phyloP scores from a whole-genome alignment of 1,284 basidiomycete genomes.

The Xanthoconium separans region DNA sequence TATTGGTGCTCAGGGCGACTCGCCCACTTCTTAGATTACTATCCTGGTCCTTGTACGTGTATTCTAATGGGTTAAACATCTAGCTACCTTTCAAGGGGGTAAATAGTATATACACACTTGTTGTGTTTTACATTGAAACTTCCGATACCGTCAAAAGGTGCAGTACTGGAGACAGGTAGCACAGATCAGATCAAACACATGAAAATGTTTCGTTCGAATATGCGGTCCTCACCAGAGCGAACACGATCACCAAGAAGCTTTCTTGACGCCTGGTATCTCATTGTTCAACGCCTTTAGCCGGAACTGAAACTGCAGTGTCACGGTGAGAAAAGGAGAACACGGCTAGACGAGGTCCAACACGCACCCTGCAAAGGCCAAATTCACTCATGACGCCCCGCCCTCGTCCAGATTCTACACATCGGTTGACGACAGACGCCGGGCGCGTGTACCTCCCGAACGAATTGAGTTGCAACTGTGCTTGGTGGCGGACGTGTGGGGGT shows the following conservation, averaged over 20 bases:
- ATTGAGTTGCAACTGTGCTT: conserved; percentile 95
- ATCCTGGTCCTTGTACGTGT: conserved; percentile 2
- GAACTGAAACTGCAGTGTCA: conserved; percentile 75
- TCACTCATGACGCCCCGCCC: conserved; percentile 87
- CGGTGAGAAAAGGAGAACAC: background rate
- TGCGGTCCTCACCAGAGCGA: background rate
- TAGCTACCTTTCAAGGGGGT: conserved; percentile 1
- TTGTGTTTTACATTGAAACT: background rate
- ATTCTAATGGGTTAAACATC: conserved; percentile 12
- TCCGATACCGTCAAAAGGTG: background rate
- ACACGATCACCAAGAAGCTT: conserved; percentile 78
- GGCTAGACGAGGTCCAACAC: conserved; percentile 37
- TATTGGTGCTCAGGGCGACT: conserved; percentile 46
- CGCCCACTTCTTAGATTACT: conserved; percentile 30
- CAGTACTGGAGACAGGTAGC: background rate
- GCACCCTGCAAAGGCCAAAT: conserved; percentile 80
- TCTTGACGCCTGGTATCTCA: conserved; percentile 83
- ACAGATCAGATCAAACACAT: background rate
- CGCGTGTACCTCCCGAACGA: conserved; percentile 81
- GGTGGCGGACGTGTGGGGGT: conserved; percentile 84
- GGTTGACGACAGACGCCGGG: conserved; percentile 83
- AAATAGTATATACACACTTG: conserved; percentile 11
- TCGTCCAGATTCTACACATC: conserved; percentile 82
- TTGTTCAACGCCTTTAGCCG: conserved; percentile 77
- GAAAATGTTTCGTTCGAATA: too few relatives aligned